Conservation (phyloP, 768 basidiomycete species). For the Dendrothele bispora region DNA sequence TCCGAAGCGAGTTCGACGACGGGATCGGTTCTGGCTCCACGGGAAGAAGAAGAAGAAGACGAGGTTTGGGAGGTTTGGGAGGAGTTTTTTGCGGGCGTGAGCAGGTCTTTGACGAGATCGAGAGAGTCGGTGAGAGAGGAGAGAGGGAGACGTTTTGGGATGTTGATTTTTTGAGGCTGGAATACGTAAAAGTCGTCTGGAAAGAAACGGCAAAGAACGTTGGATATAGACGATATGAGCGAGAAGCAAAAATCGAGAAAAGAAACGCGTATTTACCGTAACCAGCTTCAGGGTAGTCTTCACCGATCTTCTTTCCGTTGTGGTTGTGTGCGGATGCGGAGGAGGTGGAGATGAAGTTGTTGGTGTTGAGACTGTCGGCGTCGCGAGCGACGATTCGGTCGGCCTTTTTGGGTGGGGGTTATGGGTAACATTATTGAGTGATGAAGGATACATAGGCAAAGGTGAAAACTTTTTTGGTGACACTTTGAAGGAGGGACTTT, state of each 20-base stretch:
- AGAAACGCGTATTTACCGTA: conserved; percentile 47
- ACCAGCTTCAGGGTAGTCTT: conserved; percentile 54
- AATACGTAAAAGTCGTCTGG: conserved; percentile 72
- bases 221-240: not conserved
- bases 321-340: conserved; percentile 52
- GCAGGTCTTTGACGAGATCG: conserved; percentile 47
- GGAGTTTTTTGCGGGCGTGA: too few species aligned
- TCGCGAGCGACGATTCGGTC: conserved; percentile 56
- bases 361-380: conserved; percentile 49
- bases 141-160: conserved; percentile 49
- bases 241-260: too few species aligned
- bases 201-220: too few species aligned
- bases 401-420: too few species aligned
- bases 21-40: conserved; percentile 34
- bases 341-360: conserved; percentile 45
- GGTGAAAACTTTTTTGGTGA: not conserved
- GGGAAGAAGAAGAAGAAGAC: not conserved
- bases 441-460: not conserved
- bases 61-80: too few species aligned
- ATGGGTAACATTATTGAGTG: conserved; percentile 3
- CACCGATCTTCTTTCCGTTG: conserved; percentile 51
- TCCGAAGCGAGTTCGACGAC: conserved; percentile 55
- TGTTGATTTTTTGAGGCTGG: conserved; percentile 26
- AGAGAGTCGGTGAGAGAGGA: conserved; percentile 38
- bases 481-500: too few species aligned